Evolutionary conservation across 1,139 yeast species (phyloP).

Genomic region (Kodamaea derodonti): DNA sequence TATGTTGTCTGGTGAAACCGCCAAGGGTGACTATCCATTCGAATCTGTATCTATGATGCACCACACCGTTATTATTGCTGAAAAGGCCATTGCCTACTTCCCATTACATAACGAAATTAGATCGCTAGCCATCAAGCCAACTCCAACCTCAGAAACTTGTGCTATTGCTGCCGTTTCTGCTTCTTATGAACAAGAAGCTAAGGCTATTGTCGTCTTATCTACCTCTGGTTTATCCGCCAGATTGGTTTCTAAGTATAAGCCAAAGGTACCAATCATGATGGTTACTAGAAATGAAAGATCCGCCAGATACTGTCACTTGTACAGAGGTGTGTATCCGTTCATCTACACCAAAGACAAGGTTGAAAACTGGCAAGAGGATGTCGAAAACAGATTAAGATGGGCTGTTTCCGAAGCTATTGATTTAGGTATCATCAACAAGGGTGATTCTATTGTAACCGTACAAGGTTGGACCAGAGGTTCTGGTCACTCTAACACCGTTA

Average conservation of each 20-base stretch:
- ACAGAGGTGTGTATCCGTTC: constrained; percentile 98
- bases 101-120: constrained; percentile 88
- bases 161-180: constrained; percentile 97
- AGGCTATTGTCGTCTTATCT: constrained; percentile 93
- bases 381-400: constrained; percentile 90
- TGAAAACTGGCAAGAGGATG: constrained; percentile 94
- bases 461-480: constrained; percentile 99
- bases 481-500: constrained; percentile 98
- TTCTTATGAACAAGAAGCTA: constrained; percentile 92
- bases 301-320: constrained; percentile 92
- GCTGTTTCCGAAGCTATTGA: constrained; percentile 89
- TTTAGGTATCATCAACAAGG: constrained; percentile 79
- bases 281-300: constrained; percentile 92
- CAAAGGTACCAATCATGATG: constrained; percentile 96
- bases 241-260: constrained; percentile 95
- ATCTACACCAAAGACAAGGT: constrained; percentile 66
- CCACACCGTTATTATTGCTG: constrained; percentile 94
- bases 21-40: constrained; percentile 97
- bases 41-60: constrained; percentile 99
- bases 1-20: constrained; percentile 99
- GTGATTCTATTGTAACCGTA: constrained; percentile 89
- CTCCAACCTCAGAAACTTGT: constrained; percentile 92
- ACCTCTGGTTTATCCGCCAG: constrained; percentile 95
- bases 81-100: constrained; percentile 91
- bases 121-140: constrained; percentile 80